Conservation (phyloP, 257 asterid genomes). For the Plantago ovata region DNA sequence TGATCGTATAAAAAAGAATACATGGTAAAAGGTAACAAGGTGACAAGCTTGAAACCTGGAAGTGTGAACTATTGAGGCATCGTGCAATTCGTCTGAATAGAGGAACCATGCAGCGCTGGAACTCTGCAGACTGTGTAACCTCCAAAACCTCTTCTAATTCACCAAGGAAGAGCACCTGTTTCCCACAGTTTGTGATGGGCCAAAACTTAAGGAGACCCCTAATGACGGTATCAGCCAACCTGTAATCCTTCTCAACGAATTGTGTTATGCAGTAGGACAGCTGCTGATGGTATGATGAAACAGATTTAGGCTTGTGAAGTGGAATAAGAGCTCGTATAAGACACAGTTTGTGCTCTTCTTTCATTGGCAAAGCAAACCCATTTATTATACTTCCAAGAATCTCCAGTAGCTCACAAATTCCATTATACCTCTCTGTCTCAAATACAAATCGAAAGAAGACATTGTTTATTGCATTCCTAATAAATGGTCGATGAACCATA, state of each 20-base stretch:
- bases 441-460: conserved; percentile 69
- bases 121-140: conserved; percentile 70
- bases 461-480: conserved; percentile 80
- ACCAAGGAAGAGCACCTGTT: conserved; percentile 87
- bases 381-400: conserved; percentile 88
- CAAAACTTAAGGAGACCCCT: conserved; percentile 75
- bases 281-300: conserved; percentile 71
- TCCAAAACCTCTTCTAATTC: conserved; percentile 86
- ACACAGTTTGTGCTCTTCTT: conserved; percentile 87
- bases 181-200: conserved; percentile 86
- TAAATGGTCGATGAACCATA: conserved; percentile 90
- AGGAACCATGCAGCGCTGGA: conserved; percentile 81
- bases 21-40: background rate
- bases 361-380: conserved; percentile 90
- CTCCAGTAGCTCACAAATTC: conserved; percentile 77
- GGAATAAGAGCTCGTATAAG: conserved; percentile 80
- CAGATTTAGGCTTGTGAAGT: conserved; percentile 71
- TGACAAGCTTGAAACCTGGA: conserved; percentile 56
- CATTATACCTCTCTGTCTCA: conserved; percentile 78
- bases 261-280: conserved; percentile 69
- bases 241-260: conserved; percentile 83
- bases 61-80: conserved; percentile 79
- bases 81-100: conserved; percentile 73
- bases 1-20: conserved; percentile 8
- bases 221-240: conserved; percentile 73